These are phyloP conservation scores for Mortierella sp. DNA, from an alignment of 371 early-diverging fungal species.

Conservation along the genomic window DNA sequence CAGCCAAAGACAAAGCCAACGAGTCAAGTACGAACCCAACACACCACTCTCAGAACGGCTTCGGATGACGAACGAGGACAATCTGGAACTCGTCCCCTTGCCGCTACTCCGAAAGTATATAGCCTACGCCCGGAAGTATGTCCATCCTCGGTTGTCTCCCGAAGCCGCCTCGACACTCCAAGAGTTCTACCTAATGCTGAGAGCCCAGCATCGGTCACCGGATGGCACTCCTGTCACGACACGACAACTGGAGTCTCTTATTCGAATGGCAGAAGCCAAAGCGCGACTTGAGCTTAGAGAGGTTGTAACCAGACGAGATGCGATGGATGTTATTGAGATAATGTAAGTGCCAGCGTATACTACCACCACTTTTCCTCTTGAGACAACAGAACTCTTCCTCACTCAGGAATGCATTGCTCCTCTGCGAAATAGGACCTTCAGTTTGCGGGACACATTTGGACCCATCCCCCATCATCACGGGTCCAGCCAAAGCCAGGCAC, in stretches of 20 bases:
- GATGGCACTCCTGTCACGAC: constrained; percentile 94
- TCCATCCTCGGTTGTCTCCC: constrained; percentile 70
- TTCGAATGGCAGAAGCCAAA: constrained; percentile 97
- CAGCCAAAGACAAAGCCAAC: constrained; percentile 62
- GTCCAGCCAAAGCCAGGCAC: constrained; percentile 19
- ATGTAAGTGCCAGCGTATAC: constrained; percentile 53
- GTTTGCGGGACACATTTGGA: constrained; percentile 39
- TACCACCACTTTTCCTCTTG: background rate
- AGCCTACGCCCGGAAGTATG: constrained; percentile 81
- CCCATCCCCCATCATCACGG: constrained; percentile 1
- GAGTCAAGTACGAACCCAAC: constrained; percentile 58
- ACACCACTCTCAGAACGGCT: constrained; percentile 56
- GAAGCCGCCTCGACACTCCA: constrained; percentile 69
- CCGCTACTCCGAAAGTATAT: constrained; percentile 78
- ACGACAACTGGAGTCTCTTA: constrained; percentile 98
- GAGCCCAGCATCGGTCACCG: constrained; percentile 73
- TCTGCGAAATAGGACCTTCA: constrained; percentile 39
- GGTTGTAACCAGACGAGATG: constrained; percentile 86
- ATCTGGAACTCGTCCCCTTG: constrained; percentile 63
- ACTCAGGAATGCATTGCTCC: background rate
- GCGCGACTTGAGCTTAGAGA: constrained; percentile 94
- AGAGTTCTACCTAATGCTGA: constrained; percentile 79
- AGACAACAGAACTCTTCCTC: background rate
- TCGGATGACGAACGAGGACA: constrained; percentile 56
- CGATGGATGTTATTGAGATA: constrained; percentile 85